Evolutionary conservation across 495 filamentous ascomycete genomes (phyloP), one percentile per base, ranked within the genome.

Genomic region (Neurospora sp.): DNA sequence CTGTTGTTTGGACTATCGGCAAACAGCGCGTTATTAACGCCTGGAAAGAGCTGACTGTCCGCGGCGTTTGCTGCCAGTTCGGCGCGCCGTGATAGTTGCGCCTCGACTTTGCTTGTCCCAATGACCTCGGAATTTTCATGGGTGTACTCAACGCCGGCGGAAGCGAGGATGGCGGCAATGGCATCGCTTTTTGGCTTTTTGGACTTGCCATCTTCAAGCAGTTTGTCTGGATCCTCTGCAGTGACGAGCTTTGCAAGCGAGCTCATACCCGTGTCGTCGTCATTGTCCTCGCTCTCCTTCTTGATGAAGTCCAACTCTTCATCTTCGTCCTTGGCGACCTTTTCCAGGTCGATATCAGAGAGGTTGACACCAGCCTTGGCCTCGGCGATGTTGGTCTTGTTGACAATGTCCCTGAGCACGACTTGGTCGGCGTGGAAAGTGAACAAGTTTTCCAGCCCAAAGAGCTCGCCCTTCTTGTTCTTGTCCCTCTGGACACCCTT

Each of bases 101-200:
- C 90, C 83, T 99, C 96, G 27, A 97, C 87, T 71, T 90, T 92
- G 10, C 92, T 94, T 0, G 92, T 92, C 41, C 96, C 96, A 69
- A 99, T 91, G 20, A 99, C 94, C 82, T 99, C 96, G 48, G 92
- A 94, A 79, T 99, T 99, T 74, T 97, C 91, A 78, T 99, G 96
- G 11, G 93, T 96, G 80, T 99, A 99, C 80, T 96, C 90, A 16
- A 99, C 94, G 8, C 96, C 96, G 3, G 93, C 94, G 39, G 89
- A 86, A 9, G 94, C 89, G 7, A 99, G 88, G 76, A 99, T 98
- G 23, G 93, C 96, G 74, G 94, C 92, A 39, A 99, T 87, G 5
- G 94, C 88, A 77, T 98, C 94, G 74, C 86, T 87, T 73, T 89
- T 88, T 1, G 82, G 75, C 74, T 84, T 85, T 69, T 69, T 74